phyloP scores from a whole-genome alignment of 768 basidiomycete species.

The Cubamyces lactineus region DNA sequence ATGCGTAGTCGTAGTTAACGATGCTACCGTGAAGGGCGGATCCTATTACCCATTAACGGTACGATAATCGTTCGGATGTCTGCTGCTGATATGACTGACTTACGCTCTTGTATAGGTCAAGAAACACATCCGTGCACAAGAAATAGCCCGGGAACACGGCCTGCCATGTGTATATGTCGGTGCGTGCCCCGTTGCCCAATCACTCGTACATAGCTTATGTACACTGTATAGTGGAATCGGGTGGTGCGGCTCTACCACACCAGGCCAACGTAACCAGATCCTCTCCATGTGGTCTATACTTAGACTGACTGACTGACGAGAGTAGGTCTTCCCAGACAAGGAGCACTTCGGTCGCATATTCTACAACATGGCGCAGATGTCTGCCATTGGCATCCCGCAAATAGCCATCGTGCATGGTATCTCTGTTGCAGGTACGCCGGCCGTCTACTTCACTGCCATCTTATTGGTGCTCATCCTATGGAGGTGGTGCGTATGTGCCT shows the following conservation, averaged over 20 bases:
- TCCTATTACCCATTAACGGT: slow-evolving; percentile 90
- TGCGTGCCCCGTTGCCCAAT: slow-evolving; percentile 39
- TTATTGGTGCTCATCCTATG: slow-evolving; percentile 4
- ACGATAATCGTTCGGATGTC: slow-evolving; percentile 16
- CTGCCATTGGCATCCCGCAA: slow-evolving; percentile 87
- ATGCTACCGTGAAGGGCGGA: slow-evolving; percentile 92
- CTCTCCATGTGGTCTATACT: not conserved
- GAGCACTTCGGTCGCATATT: slow-evolving; percentile 97
- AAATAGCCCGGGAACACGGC: slow-evolving; percentile 89
- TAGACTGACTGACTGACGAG: not conserved
- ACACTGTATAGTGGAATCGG: slow-evolving; percentile 74
- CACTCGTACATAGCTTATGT: not conserved
- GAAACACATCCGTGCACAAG: slow-evolving; percentile 94
- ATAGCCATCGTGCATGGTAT: slow-evolving; percentile 94
- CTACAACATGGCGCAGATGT: slow-evolving; percentile 98
- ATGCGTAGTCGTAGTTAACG: slow-evolving; percentile 91
- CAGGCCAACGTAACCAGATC: slow-evolving; percentile 70
- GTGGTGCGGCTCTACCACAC: slow-evolving; percentile 89
- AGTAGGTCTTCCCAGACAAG: slow-evolving; percentile 86
- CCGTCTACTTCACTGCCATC: not conserved
- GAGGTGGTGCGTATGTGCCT: slow-evolving; percentile 91
- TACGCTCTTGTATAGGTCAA: slow-evolving; percentile 59
- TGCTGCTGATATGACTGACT: not conserved
- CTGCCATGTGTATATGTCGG: slow-evolving; percentile 93
- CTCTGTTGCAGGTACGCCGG: slow-evolving; percentile 72